Evolutionary conservation across 805 yeast genomes (phyloP), one percentile per base, ranked within the genome.

Genomic region (Sugiyamaella marilandica): DNA sequence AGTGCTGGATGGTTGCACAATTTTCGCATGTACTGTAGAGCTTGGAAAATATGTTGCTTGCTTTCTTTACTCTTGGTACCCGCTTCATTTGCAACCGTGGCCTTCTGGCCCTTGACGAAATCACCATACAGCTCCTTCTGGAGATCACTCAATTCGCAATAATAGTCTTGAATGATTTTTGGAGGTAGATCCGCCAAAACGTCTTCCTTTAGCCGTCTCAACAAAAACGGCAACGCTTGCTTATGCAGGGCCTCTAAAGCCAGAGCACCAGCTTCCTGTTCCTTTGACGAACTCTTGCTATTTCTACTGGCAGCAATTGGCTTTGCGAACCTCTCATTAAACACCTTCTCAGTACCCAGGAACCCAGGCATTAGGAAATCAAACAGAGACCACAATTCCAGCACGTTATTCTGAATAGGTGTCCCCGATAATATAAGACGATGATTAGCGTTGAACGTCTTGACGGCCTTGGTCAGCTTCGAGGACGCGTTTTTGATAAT

Each of bases 321-420:
- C 64, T 91, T 91, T n/a, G 97, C 95, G 75, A 92, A 94, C 59
- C 91, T 80, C 57, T 92, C 98, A 63, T 90, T 94, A 73, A 94
- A 94, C 47, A 85, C 79, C 69, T 90, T 92, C 64, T 94, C 99
- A 2, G 95, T 84, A 11, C 99, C 99, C 58, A 94, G 74, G 64
- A 94, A 94, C 0, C 99, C 99, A 1, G 99, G 99, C 99, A 94
- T 94, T 68, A 94, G 75, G 68, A 90, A 94, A 69, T 94, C 99
- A 74, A 94, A 94, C 63, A 94, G 74, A 2, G 99, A 94, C 99
- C 99, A 94, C 57, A 94, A 74, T 69, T 94, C 99, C 41, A 94
- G 76, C 2, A 94, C 99, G 65, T 94, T 94, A 66, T 94, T 94
- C 69, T 94, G 99, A 62, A 94, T 94, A 11, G 99, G 99, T 0